A percentile compares a stretch with the other conserved stretches of the same genome.
phyloP scores from a whole-genome alignment of 176 grass and related monocot species.

The Alopecurus myosuroides region DNA sequence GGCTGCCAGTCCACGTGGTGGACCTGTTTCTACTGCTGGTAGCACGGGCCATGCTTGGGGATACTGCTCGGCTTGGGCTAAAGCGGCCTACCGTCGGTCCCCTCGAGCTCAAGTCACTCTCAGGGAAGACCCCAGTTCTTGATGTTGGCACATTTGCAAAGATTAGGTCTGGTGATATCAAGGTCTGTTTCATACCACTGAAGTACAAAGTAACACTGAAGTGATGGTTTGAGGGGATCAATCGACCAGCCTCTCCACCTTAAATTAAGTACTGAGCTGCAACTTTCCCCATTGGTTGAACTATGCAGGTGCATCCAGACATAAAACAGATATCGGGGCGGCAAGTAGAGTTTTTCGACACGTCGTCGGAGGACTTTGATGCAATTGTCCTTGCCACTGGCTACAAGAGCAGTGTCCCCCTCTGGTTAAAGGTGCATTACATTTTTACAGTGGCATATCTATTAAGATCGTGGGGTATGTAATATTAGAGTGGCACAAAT shows the following conservation, averaged over 20 bases:
- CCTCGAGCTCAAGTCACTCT: conserved; percentile 81
- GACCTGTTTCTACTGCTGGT: conserved; percentile 62
- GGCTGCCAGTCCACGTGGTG: conserved; percentile 68
- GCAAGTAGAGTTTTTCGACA: conserved; percentile 60
- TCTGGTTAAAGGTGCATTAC: conserved; percentile 74
- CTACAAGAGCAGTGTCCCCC: conserved; percentile 89
- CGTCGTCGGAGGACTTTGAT: conserved; percentile 51
- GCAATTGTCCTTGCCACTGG: conserved; percentile 78
- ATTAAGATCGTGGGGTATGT: neutral
- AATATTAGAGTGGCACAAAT: neutral
- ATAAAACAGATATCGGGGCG: conserved; percentile 44
- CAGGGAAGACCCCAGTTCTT: conserved; percentile 97
- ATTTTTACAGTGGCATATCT: neutral
- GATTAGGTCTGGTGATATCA: conserved; percentile 85
- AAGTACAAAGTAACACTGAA: conserved; percentile 16
- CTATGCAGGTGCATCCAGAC: conserved; percentile 49
- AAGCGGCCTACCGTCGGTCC: conserved; percentile 73
- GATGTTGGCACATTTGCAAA: conserved; percentile 83
- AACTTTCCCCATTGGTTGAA: conserved; percentile 24
- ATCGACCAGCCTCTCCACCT: neutral
- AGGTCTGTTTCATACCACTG: conserved; percentile 40
- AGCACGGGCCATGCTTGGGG: conserved; percentile 62
- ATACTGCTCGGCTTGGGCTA: conserved; percentile 70
- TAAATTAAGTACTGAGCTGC: conserved; percentile 5
- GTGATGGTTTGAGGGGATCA: neutral